Base-by-base conservation (phyloP, 495 filamentous ascomycete species). In the Talaromyces thailandensis region DNA sequence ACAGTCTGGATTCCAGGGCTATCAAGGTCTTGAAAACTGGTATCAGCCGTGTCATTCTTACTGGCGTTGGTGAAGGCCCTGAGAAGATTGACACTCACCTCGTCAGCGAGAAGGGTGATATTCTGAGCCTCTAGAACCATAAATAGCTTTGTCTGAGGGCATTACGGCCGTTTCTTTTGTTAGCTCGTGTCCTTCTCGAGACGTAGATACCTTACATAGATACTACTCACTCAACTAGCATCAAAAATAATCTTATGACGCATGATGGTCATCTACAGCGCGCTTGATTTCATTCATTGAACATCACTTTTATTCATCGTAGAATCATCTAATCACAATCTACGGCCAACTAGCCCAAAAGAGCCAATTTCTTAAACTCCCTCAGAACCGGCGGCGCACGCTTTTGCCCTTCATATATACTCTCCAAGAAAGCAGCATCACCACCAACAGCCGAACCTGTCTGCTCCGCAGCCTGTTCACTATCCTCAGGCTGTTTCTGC, bases 11-110 rank as follows among this genome's bases (percentile, higher is more conserved):
- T 64, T 71, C 71, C 5, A 73, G 71, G 28, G 78, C 84, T 7
- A 73, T 87, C 4, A 75, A 80, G 53, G 74, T 84, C 40, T 71
- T 98, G 68, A 85, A 85, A 76, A 81, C 82, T 60, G 95, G 94
- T 14, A 86, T 98, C 7, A 89, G 86, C 74, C 81, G 91, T 65
- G 87, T 98, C 24, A 98, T 98, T 64, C 70, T 91, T 80, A 98
- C 94, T 2, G 81, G 88, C 45, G 94, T 98, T 26, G 94, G 94
- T 1, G 91, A 94, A 72, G 95, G 94, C 0, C 94, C 94, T 0
- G 72, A 88, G 56, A 90, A 82, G 72, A 86, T 89, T 16, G 78
- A 91, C 32, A 87, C 93, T 61, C 86, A 87, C 66, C 78, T 98
- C 67, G 84, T 96, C 64, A 83, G 82, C 51, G 86, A 84, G 69